Evolutionary conservation across 2,329 filamentous ascomycete species (phyloP), one percentile per base, ranked within the genome.

Genomic region (Aspergillus sp.): DNA sequence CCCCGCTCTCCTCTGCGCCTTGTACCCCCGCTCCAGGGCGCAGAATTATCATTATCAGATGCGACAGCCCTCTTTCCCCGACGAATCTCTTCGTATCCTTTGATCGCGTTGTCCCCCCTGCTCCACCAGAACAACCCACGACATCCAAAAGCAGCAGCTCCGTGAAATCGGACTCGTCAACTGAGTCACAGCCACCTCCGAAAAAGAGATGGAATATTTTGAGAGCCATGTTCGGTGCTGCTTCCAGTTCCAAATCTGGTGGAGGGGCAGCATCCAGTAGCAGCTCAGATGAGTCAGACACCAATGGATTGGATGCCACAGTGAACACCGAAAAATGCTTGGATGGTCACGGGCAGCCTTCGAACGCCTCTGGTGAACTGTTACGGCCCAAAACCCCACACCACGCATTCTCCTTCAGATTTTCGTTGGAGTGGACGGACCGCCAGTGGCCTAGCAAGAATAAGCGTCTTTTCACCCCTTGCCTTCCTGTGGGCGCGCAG

Each of bases 11-110:
- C 1, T 88, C 88, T 2, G 82, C 82, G 5, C 88, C 90, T n/a
- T 90, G 85, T 57, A 84, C 85, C 45, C 90, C 90, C 5, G 88
- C 89, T 2, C 88, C 90, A 2, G 86, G 87, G 37, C 88, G 91
- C 58, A 79, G 87, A 48, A 87, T 96, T 48, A 81, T 95, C 66
- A 95, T 96, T 56, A 86, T 95, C 52, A 83, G 89, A 45, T 90
- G 87, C 50, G 90, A 95, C 62, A 79, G 76, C 50, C 74, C 76
- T 45, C 60, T 78, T 37, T 69, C 74, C 30, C 71, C 75, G 39
- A 68, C 58, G 32, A 60, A 73, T 42, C 69, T 81, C 11, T 83
- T 83, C 53, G 70, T 83, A 37, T 79, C 80, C 0, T 84, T 85
- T 51, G 82, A 85, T 49, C 78, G 78, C n/a, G 71, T 82, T 28